Base-by-base conservation (phyloP, 2,329 filamentous ascomycete genomes). In the Aspergillus sp. region DNA sequence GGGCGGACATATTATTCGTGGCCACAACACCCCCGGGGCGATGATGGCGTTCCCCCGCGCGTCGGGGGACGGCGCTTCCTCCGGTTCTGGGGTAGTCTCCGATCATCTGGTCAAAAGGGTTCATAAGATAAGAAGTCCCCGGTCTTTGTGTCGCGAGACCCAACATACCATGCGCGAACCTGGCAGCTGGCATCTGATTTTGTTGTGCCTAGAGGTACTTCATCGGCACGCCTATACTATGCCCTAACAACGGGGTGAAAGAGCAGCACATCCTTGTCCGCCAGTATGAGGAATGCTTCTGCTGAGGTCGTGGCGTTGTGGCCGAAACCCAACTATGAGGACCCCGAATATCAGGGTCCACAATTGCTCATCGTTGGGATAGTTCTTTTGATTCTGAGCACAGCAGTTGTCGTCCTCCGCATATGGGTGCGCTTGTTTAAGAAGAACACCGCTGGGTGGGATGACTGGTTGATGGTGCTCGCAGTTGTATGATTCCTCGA, bases 401-500 rank as follows among this genome's bases (percentile, higher is more conserved):
- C n/a, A 7, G 46, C 36, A 9, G 35, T 51, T 5, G 44, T 51
- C 7, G 49, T 19, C 5, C 36, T 47, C 8, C 49, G 49, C 10
- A 22, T 51, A n/a, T 51, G 49, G 49, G 49, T 51, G 22, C 44
- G 49, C 3, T 19, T 51, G 9, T 22, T 32, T 35, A 36, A 47
- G 4, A 51, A 51, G 22, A 41, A 22, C 20, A 46, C 43, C 4
- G 49, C 49, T n/a, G 36, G 49, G 5, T 51, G 49, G 49, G 49
- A 51, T 47, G 49, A 51, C 16, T 51, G 49, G 49, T 30, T 51
- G 26, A 47, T 51, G 33, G 11, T 51, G 3, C 24, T 24, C n/a
- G 49, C 20, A 33, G n/a, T 51, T 35, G 49, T 51, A 46, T 42
- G 38, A 4, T 6, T 3, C 17, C 16, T 22, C 19, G 35, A 32